Base-by-base conservation (phyloP, 306 rosid species). In the Vigna angularis region DNA sequence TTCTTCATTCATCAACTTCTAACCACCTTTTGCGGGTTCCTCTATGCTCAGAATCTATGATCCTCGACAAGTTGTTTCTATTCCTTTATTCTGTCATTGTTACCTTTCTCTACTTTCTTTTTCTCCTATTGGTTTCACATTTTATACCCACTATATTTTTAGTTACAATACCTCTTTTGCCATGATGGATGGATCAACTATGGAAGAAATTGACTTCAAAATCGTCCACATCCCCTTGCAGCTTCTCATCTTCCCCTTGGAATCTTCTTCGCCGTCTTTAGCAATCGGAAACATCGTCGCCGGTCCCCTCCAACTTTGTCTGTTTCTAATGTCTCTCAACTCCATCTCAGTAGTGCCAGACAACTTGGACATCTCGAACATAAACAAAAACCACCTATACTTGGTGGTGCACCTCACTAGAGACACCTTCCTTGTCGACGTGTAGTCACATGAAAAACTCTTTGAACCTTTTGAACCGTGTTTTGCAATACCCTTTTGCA, bases 301-400 rank as follows among this genome's bases (percentile, higher is more conserved):
- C 26, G 85, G 83, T 9, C 36, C 79, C 65, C 65, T 57, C 56
- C 72, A 53, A 61, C 87, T 85, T 61, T 92, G 97, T 80, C 97
- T 80, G 16, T 40, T 65, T 73, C 79, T 88, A 3, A 94, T 90
- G 75, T 92, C 93, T 16, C 85, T 62, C 58, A 92, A 77, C 47
- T 88, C 86, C 95, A 94, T 89, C 86, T 87, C 90, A 10, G 77
- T 68, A 5, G 77, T 68, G 6, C 84, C 87, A 26, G 85, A 51
- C 74, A 70, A 68, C 57, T 45, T 73, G 1, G 88, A 30, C 85
- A 90, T 83, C 49, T 95, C 94, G 67, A 94, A 92, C 86, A 88
- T 34, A 2, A 84, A 85, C 83, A 92, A 48, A 76, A 76, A 80
- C 98, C 97, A 92, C 28, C 87, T 79, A 6, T 91, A 85, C 75